Percentiles rank a stretch among this genome's conserved stretches.
phyloP scores from a whole-genome alignment of 345 rosid genomes.

The Cardamine chenopodiifolia region DNA sequence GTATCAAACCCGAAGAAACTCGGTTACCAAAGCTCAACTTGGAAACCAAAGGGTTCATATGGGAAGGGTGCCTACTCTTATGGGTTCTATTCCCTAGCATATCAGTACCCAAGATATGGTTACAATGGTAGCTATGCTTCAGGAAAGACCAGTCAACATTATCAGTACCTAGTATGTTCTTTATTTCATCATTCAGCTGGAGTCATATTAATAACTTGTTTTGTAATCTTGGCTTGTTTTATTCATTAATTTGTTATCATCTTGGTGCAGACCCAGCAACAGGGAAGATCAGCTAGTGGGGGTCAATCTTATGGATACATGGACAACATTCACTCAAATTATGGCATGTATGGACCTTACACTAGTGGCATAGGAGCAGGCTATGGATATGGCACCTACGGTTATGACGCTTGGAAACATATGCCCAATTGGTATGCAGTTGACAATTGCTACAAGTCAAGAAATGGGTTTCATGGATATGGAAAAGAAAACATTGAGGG shows the following conservation, averaged over 20 bases:
- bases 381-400: conserved; percentile 56
- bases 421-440: conserved; percentile 59
- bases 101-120: conserved; percentile 56
- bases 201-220: neutral
- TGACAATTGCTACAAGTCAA: conserved; percentile 52
- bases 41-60: conserved; percentile 47
- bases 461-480: conserved; percentile 45
- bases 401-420: conserved; percentile 59
- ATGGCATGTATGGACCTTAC: conserved; percentile 56
- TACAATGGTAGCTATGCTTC: conserved; percentile 55
- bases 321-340: conserved; percentile 49
- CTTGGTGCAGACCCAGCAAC: conserved; percentile 45
- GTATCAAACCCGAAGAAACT: conserved; percentile 48
- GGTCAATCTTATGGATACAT: conserved; percentile 54
- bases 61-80: conserved; percentile 45
- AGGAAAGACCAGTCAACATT: conserved; percentile 51
- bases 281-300: conserved; percentile 49
- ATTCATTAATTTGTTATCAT: neutral
- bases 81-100: conserved; percentile 45
- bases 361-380: conserved; percentile 43
- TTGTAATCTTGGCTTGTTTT: neutral
- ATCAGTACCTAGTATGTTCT: conserved; percentile 50
- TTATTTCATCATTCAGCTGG: neutral
- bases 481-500: conserved; percentile 73
- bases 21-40: conserved; percentile 46